These are phyloP conservation scores for Tetrahymena thermophila DNA, from an alignment of 73 alveolate species.

Conservation along the genomic window DNA sequence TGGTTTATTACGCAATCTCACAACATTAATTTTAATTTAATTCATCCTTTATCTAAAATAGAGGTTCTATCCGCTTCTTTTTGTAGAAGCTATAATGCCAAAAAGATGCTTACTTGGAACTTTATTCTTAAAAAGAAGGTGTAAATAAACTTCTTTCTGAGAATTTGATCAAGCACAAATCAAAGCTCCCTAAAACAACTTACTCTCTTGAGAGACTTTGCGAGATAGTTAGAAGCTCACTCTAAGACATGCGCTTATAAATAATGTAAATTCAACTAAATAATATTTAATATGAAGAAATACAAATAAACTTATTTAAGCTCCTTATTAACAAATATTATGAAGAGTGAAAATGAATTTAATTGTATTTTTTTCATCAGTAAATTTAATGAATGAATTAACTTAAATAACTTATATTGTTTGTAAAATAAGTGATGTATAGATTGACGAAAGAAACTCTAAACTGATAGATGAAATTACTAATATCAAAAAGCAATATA, in stretches of 20 bases:
- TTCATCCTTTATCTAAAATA: not conserved
- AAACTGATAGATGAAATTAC: not conserved
- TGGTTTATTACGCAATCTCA: not conserved
- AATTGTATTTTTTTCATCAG: too few relatives aligned
- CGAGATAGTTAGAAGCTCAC: not conserved
- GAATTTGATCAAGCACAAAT: not conserved
- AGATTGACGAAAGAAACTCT: not conserved
- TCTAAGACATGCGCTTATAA: not conserved
- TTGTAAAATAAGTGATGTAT: not conserved
- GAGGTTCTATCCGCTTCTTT: not conserved
- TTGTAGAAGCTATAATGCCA: not conserved
- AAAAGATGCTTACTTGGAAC: not conserved
- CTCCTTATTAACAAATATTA: not conserved
- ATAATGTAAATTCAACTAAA: not conserved
- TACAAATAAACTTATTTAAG: too few relatives aligned
- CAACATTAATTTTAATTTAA: not conserved
- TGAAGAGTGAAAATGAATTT: not conserved
- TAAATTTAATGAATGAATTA: not conserved
- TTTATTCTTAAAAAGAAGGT: not conserved
- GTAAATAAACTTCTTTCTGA: not conserved
- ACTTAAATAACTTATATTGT: not conserved
- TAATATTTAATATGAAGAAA: too few relatives aligned
- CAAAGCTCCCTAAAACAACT: not conserved
- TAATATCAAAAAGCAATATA: not conserved
- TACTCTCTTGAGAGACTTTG: not conserved